Percentiles rank a stretch among this genome's conserved stretches.
Evolutionary conservation across 495 filamentous ascomycete species (phyloP).

Genomic region (Penicillium herquei): DNA sequence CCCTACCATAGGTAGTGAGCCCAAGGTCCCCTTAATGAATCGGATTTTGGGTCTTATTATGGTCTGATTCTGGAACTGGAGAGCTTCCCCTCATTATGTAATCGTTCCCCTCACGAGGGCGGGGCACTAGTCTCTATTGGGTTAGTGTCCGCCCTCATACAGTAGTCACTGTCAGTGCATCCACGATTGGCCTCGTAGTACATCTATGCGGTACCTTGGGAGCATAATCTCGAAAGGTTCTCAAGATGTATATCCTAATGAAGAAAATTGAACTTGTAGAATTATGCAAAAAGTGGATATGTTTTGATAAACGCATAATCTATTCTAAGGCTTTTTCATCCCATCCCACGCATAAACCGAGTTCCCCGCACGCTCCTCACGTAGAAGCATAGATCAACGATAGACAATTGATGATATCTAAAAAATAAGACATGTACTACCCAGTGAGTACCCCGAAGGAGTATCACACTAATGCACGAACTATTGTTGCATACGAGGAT

Average conservation of each 20-base stretch:
- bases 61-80: background rate
- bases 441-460: background rate
- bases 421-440: background rate
- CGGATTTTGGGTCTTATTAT: background rate
- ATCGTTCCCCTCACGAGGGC: conserved; percentile 13
- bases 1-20: too few relatives aligned
- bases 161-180: too few relatives aligned
- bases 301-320: too few relatives aligned
- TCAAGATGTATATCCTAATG: too few relatives aligned
- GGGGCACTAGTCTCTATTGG: background rate
- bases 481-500: background rate
- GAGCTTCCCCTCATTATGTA: conserved; percentile 28
- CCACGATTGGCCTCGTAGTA: too few relatives aligned
- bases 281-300: too few relatives aligned
- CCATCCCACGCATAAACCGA: background rate
- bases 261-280: too few relatives aligned
- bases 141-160: background rate
- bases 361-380: background rate
- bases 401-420: background rate
- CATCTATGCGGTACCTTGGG: too few relatives aligned
- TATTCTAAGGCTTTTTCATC: too few relatives aligned
- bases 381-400: background rate
- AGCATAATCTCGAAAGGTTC: too few relatives aligned
- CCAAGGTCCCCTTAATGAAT: background rate
- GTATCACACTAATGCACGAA: conserved; percentile 6